Evolutionary conservation across 352 stramenopile genomes (phyloP), one percentile per base, ranked within the genome.

Genomic region (Pythium dissotocum): DNA sequence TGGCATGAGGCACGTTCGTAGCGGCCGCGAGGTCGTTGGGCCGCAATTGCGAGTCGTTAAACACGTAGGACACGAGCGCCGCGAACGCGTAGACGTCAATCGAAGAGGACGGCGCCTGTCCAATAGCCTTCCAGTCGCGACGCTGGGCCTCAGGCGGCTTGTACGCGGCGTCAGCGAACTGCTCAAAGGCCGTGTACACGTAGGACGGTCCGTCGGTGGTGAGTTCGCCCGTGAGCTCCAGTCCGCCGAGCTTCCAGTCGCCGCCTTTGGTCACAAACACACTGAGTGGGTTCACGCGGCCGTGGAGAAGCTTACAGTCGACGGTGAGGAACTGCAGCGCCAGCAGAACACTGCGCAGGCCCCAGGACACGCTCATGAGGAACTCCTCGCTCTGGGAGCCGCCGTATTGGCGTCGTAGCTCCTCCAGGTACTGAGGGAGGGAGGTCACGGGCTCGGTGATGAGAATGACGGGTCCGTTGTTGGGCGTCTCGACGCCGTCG

Each of bases 241-340:
- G 98, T 10, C 95, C 96, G 32, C 85, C 95, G 18, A 99, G 81
- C 67, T 98, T 99, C 83, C 97, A 98, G 79, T 99, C 96, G 54
- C 96, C 96, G 51, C 90, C 91, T 76, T 91, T 93, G 10, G 95
- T 99, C 1, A 99, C 96, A 67, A 97, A 98, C 54, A 98, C 93
- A 42, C 89, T 96, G 38, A 93, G 75, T 4, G 94, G 94, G 26
- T 78, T 89, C 16, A 99, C 54, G 56, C 89, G 90, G 26, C 95
- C 94, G 70, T 98, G 96, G 48, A 97, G 67, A 8, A 98, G 77
- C 75, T 98, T 98, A 75, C 94, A 98, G 73, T 98, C 94, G 21
- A 87, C 80, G 58, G 97, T 98, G 40, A 99, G 80, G 72, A 99
- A 99, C 55, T 93, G 83, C 18, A 99, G 78, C 28, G 90, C 95